Percentiles rank a stretch among this genome's conserved stretches.
Evolutionary conservation across 441 rosid genomes (phyloP).

Genomic region (Adansonia madagascariensis): DNA sequence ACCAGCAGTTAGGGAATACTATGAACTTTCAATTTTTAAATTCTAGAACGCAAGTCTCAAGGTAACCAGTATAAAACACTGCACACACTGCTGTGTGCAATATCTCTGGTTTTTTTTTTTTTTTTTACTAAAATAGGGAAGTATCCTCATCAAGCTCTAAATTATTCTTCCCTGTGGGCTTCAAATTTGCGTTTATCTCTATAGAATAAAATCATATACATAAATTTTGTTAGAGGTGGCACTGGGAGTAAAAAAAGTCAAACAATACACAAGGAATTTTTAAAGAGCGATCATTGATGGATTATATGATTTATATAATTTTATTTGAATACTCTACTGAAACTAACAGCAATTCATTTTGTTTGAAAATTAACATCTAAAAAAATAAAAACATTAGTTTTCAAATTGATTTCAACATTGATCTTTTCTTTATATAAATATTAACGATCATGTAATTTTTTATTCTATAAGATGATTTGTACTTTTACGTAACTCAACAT

Average conservation of each 20-base stretch:
- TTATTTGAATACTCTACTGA: not conserved
- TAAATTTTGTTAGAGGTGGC: not conserved
- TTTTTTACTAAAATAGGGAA: not conserved
- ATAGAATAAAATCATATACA: no score
- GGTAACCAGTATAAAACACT: not conserved
- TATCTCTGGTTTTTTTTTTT: no score
- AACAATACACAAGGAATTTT: not conserved
- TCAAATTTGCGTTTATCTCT: not conserved
- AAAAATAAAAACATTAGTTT: not conserved
- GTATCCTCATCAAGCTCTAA: not conserved
- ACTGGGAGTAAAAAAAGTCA: not conserved
- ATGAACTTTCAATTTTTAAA: not conserved
- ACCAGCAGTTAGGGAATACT: not conserved
- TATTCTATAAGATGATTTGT: not conserved
- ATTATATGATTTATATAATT: not conserved
- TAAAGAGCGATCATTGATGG: not conserved
- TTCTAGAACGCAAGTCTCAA: not conserved
- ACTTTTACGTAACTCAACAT: not conserved
- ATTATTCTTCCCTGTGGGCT: not conserved
- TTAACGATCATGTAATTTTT: no score
- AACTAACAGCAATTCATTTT: not conserved
- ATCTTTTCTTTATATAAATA: not conserved
- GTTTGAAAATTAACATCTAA: not conserved
- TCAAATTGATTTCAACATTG: not conserved
- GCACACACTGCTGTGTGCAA: not conserved